These are phyloP conservation scores for Alternaria longipes DNA, from an alignment of 2,329 filamentous ascomycete genomes.

Conservation along the genomic window DNA sequence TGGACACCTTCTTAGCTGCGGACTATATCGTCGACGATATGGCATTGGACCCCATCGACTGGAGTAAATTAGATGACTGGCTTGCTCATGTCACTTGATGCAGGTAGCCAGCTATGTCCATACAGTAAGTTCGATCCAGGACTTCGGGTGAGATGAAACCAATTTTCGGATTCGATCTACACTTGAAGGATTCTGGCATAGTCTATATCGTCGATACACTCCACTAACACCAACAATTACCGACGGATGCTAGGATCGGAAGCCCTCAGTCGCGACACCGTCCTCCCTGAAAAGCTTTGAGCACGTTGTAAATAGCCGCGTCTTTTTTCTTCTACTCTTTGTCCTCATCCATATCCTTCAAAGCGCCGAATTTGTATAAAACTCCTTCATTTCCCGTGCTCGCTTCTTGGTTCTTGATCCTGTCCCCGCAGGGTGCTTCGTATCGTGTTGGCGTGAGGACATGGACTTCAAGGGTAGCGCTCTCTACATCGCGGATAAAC, in stretches of 20 bases:
- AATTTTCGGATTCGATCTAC: too few species aligned
- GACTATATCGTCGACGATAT: background rate
- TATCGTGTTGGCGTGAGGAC: slow-evolving; percentile 17
- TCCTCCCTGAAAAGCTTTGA: slow-evolving; percentile 1
- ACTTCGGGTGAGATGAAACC: too few species aligned
- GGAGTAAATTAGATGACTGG: background rate
- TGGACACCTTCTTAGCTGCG: background rate
- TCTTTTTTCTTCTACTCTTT: background rate
- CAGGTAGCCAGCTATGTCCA: background rate
- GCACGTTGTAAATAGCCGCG: background rate
- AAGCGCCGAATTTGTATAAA: background rate
- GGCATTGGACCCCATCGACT: background rate
- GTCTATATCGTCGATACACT: too few species aligned
- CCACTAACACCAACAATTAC: too few species aligned
- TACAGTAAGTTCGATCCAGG: background rate
- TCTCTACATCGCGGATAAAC: slow-evolving; percentile 6
- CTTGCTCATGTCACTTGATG: background rate
- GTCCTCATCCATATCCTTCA: background rate
- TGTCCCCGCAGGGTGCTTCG: background rate
- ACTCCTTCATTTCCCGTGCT: background rate
- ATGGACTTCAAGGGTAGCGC: slow-evolving; percentile 7
- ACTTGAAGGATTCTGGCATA: too few species aligned
- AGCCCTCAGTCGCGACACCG: background rate
- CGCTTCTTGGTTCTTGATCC: background rate
- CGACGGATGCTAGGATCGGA: too few species aligned